Conservation (phyloP, 2,329 filamentous ascomycete genomes). For the Parafenestella ontariensis region DNA sequence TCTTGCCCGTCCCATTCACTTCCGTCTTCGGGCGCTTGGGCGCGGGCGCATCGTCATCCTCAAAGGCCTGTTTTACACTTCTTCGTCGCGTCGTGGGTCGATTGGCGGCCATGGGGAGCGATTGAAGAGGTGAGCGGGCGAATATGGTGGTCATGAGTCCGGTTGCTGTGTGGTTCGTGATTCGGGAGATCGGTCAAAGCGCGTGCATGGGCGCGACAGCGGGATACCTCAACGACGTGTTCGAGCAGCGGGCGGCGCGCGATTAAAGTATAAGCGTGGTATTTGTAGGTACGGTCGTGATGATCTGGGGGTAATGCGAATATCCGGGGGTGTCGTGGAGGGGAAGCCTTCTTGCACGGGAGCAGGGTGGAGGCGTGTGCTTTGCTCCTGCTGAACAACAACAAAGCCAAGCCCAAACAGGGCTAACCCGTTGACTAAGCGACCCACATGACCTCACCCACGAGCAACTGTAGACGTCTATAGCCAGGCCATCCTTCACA, state of each 20-base stretch:
- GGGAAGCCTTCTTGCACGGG: conserved; percentile 32
- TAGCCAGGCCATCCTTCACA: too few species aligned
- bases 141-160: conserved; percentile 47
- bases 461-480: not conserved
- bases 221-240: not conserved
- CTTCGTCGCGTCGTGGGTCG: conserved; percentile 53
- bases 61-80: conserved; percentile 55
- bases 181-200: conserved; percentile 37
- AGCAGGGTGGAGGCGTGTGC: conserved; percentile 36
- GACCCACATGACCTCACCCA: conserved; percentile 8
- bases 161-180: conserved; percentile 35
- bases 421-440: not conserved
- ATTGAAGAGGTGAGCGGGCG: conserved; percentile 52
- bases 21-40: conserved; percentile 54
- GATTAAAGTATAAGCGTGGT: conserved; percentile 9
- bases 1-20: conserved; percentile 47
- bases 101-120: conserved; percentile 57
- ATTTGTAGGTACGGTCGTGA: conserved; percentile 29
- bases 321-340: conserved; percentile 33
- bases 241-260: conserved; percentile 2
- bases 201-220: conserved; percentile 46
- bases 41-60: conserved; percentile 53
- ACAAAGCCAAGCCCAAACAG: not conserved
- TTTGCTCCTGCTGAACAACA: conserved; percentile 14
- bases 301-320: conserved; percentile 45